Conservation (phyloP, 495 filamentous ascomycete species). For the Penicillium tannophilum region DNA sequence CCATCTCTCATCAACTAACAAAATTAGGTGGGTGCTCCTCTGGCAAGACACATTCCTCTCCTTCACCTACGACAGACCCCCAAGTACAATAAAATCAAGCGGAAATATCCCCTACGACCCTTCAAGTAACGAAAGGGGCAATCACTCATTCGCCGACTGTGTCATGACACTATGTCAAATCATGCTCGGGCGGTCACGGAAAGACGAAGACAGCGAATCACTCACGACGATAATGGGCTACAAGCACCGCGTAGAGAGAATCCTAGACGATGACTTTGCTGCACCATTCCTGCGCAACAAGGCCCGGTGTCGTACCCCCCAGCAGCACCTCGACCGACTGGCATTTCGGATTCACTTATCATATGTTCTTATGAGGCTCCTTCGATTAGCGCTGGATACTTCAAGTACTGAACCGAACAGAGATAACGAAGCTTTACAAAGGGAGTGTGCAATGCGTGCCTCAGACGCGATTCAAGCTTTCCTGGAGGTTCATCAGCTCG, state of each 20-base stretch:
- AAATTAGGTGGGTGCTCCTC: neutral
- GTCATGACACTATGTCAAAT: neutral
- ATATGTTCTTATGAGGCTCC: neutral
- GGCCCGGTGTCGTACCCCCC: neutral
- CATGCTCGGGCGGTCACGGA: neutral
- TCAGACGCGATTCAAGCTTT: neutral
- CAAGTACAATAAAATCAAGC: neutral
- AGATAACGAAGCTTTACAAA: neutral
- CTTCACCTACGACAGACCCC: neutral
- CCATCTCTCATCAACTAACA: neutral
- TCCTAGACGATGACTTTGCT: neutral
- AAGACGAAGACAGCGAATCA: neutral
- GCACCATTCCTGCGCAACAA: neutral
- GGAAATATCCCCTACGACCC: neutral
- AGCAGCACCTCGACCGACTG: neutral
- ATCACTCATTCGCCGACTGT: neutral
- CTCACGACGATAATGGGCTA: neutral
- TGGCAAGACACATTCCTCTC: neutral
- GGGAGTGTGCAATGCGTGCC: neutral
- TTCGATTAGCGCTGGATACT: neutral
- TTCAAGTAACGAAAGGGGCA: neutral
- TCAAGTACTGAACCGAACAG: neutral
- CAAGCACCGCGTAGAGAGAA: neutral
- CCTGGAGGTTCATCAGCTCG: neutral
- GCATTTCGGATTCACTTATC: neutral